Percentiles rank a stretch among this genome's conserved stretches.
phyloP scores from a whole-genome alignment of 495 filamentous ascomycete genomes.

The Hyaloscypha finlandica region DNA sequence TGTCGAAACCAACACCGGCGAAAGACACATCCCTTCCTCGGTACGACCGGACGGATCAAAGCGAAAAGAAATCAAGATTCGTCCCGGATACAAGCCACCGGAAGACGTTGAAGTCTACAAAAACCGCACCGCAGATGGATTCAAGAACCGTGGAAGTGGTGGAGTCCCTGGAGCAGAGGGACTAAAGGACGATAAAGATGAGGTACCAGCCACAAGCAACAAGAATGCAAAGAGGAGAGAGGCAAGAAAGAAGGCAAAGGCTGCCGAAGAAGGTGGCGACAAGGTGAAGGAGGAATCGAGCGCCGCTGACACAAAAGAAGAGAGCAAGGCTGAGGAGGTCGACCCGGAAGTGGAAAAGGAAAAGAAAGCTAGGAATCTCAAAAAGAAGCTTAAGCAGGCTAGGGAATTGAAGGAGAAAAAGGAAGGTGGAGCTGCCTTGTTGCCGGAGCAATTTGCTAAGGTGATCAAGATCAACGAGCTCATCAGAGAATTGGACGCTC shows the following conservation, averaged over 20 bases:
- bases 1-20: conserved; percentile 71
- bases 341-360: conserved; percentile 80
- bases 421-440: conserved; percentile 74
- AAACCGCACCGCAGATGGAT: conserved; percentile 84
- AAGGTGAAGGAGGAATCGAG: conserved; percentile 37
- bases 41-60: conserved; percentile 83
- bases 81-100: conserved; percentile 89
- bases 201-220: conserved; percentile 56
- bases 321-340: conserved; percentile 39
- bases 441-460: conserved; percentile 97
- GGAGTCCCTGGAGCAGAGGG: conserved; percentile 81
- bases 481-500: conserved; percentile 78
- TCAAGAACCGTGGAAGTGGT: conserved; percentile 75
- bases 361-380: conserved; percentile 90
- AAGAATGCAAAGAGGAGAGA: conserved; percentile 96
- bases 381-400: conserved; percentile 94
- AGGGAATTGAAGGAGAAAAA: conserved; percentile 90
- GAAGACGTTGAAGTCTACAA: conserved; percentile 97
- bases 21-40: conserved; percentile 87
- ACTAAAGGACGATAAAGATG: conserved; percentile 53
- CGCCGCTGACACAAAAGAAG: conserved; percentile 32
- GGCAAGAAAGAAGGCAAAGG: conserved; percentile 84
- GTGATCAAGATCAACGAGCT: conserved; percentile 96
- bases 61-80: conserved; percentile 87
- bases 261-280: conserved; percentile 43